Percentiles rank a stretch among this genome's conserved stretches.
These are phyloP conservation scores for Lipomyces anomalus DNA, from an alignment of 805 yeast genomes.

Conservation along the genomic window DNA sequence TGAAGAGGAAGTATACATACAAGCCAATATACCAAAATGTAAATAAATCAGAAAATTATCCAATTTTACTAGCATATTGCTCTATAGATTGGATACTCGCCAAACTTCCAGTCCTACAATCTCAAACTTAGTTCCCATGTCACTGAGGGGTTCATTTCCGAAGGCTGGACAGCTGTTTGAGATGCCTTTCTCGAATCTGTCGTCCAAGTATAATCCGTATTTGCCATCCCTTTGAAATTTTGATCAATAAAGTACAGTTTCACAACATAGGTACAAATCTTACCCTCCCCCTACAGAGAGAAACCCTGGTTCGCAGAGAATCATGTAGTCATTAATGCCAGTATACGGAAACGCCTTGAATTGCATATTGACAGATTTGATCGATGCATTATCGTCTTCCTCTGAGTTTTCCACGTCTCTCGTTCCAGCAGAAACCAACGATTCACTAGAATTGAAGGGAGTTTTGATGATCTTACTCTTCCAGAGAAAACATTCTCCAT, in stretches of 20 bases:
- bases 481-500: constrained; percentile 90
- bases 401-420: neutral
- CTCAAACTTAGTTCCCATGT: constrained; percentile 56
- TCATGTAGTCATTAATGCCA: constrained; percentile 77
- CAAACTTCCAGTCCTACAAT: constrained; percentile 79
- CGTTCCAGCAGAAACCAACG: constrained; percentile 48
- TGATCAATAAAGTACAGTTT: neutral
- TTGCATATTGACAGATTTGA: constrained; percentile 33
- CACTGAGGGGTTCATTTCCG: constrained; percentile 77
- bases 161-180: constrained; percentile 75
- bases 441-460: constrained; percentile 89
- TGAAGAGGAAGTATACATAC: too few species aligned
- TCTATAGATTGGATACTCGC: constrained; percentile 55
- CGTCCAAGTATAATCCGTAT: constrained; percentile 86
- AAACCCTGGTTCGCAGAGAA: constrained; percentile 72
- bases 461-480: constrained; percentile 62
- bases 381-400: constrained; percentile 15
- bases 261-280: neutral
- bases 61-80: too few species aligned
- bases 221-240: constrained; percentile 51
- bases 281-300: constrained; percentile 81
- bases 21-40: too few species aligned
- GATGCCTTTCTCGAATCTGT: constrained; percentile 67
- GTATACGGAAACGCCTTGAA: constrained; percentile 83
- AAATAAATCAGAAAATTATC: too few species aligned